phyloP scores from a whole-genome alignment of 805 yeast species.

The Myxozyma mucilagina region DNA sequence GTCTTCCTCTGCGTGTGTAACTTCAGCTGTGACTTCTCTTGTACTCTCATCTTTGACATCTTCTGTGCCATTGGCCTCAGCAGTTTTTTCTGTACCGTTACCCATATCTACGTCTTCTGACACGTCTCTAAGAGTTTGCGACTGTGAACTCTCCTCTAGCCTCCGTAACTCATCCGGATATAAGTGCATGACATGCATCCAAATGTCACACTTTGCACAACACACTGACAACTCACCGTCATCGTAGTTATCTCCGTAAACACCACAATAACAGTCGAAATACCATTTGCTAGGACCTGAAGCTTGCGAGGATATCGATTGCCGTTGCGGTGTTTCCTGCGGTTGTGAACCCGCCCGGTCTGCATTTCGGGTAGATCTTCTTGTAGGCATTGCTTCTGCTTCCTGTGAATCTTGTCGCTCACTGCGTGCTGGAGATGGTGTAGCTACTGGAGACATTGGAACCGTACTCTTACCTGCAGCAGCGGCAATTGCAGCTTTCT shows the following conservation, averaged over 20 bases:
- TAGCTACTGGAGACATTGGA: neutral
- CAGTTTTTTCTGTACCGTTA: neutral
- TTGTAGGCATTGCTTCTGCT: constrained; percentile 1
- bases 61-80: neutral
- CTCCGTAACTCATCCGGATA: constrained; percentile 28
- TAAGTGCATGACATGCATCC: constrained; percentile 47
- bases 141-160: constrained; percentile 15
- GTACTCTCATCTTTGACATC: neutral
- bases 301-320: constrained; percentile 16
- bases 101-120: constrained; percentile 4
- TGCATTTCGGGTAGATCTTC: constrained; percentile 23
- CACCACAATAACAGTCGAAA: constrained; percentile 47
- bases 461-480: constrained; percentile 5
- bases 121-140: constrained; percentile 14
- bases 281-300: constrained; percentile 37
- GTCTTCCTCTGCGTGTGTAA: too few species aligned
- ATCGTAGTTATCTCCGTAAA: constrained; percentile 43
- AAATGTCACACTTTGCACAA: constrained; percentile 44
- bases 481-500: constrained; percentile 19
- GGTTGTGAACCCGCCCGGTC: constrained; percentile 1
- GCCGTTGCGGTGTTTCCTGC: constrained; percentile 4
- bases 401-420: constrained; percentile 19
- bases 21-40: too few species aligned
- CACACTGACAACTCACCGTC: constrained; percentile 44
- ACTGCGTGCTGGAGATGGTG: constrained; percentile 13